Conservation (phyloP, 768 basidiomycete species). For the Tulasnella calospora region DNA sequence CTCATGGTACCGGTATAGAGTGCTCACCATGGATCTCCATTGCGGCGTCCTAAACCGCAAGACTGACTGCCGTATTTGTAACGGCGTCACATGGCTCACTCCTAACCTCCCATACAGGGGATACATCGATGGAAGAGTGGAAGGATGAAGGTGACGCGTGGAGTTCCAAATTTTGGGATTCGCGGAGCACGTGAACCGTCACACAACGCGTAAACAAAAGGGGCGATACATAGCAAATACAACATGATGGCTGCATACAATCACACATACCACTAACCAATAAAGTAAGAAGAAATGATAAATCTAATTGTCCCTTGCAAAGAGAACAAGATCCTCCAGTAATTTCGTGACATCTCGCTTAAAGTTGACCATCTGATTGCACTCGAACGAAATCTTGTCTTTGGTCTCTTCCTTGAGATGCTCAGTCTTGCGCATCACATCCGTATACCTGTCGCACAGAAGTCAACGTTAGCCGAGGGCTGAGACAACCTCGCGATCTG, state of each 20-base stretch:
- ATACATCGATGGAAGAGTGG: constrained; percentile 1
- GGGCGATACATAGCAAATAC: neutral
- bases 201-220: neutral
- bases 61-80: neutral
- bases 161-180: neutral
- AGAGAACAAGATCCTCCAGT: constrained; percentile 19
- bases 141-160: neutral
- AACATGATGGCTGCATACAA: neutral
- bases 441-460: constrained; percentile 12
- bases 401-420: constrained; percentile 25
- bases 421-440: constrained; percentile 22
- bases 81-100: constrained; percentile 9
- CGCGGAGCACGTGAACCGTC: neutral
- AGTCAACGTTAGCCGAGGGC: constrained; percentile 7
- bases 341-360: constrained; percentile 14
- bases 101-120: neutral
- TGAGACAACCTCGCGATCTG: neutral
- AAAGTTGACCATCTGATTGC: constrained; percentile 22
- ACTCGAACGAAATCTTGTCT: constrained; percentile 17
- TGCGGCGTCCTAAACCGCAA: neutral
- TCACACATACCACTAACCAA: constrained; percentile 1
- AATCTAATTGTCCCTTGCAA: constrained; percentile 22
- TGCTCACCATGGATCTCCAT: constrained; percentile 12
- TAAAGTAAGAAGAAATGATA: neutral
- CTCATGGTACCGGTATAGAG: neutral